Percentiles rank a stretch among this genome's conserved stretches.
phyloP scores from a whole-genome alignment of 2,329 filamentous ascomycete species.

The Colletotrichum agaves region DNA sequence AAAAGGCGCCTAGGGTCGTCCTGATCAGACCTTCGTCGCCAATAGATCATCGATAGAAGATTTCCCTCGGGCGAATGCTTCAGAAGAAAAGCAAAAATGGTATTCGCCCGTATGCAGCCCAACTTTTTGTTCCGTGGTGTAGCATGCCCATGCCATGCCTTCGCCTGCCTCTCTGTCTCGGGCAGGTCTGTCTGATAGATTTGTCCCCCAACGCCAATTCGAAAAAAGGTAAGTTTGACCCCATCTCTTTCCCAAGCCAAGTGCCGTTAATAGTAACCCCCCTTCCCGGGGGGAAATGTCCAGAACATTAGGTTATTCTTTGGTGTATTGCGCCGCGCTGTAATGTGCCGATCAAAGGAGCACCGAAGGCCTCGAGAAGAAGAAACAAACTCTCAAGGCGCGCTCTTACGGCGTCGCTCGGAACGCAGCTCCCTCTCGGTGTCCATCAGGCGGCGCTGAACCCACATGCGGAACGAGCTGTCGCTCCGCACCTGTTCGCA shows the following conservation, averaged over 20 bases:
- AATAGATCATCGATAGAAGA: not conserved
- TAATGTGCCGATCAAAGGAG: slow-evolving; percentile 4
- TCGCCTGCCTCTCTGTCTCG: not conserved
- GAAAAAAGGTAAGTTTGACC: not conserved
- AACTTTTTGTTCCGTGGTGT: slow-evolving; percentile 16
- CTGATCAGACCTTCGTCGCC: not conserved
- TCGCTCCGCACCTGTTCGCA: slow-evolving; percentile 65
- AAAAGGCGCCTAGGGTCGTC: not conserved
- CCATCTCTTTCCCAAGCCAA: not conserved
- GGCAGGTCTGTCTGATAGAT: slow-evolving; percentile 2
- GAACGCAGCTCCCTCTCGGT: slow-evolving; percentile 68
- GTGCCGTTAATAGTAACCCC: not conserved
- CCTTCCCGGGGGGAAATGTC: not conserved
- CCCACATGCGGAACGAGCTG: slow-evolving; percentile 64
- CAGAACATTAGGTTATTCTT: slow-evolving; percentile 1
- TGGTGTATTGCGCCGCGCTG: not conserved
- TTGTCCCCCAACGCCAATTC: slow-evolving; percentile 22
- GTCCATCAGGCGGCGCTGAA: slow-evolving; percentile 68
- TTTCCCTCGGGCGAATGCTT: slow-evolving; percentile 27
- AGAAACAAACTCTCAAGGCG: slow-evolving; percentile 6
- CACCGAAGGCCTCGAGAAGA: no score
- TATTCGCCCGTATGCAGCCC: slow-evolving; percentile 22
- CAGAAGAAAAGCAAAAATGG: not conserved
- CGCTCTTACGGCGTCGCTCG: slow-evolving; percentile 55
- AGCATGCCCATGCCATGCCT: not conserved